Conservation (phyloP, 148 eudicot species). For the Simmondsia chinensis region DNA sequence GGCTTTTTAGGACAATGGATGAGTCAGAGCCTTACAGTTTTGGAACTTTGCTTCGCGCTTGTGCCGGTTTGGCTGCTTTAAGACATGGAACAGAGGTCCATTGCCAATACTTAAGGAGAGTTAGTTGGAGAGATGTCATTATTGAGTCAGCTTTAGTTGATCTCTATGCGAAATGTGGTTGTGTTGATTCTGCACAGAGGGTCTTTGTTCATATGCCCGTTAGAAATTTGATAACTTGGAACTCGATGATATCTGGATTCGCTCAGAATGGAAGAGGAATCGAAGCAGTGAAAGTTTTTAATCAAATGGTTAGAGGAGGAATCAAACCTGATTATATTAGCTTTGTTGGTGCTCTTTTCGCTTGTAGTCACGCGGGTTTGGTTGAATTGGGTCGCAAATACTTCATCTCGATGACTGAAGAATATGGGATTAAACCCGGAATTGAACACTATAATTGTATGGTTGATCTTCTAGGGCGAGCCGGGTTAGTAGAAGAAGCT, state of each 20-base stretch:
- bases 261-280: conserved; percentile 77
- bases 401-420: conserved; percentile 41
- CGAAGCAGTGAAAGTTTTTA: conserved; percentile 45
- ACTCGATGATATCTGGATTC: conserved; percentile 78
- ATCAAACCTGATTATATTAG: conserved; percentile 58
- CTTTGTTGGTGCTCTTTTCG: conserved; percentile 72
- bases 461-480: conserved; percentile 83
- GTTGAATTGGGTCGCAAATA: conserved; percentile 51
- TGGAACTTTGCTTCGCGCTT: conserved; percentile 76
- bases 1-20: conserved; percentile 41
- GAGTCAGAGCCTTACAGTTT: conserved; percentile 55
- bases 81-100: conserved; percentile 75
- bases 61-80: conserved; percentile 75
- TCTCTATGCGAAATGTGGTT: conserved; percentile 82
- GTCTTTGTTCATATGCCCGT: conserved; percentile 46
- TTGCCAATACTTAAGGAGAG: conserved; percentile 60
- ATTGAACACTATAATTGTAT: conserved; percentile 68
- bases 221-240: conserved; percentile 78
- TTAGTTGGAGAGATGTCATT: conserved; percentile 45
- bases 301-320: conserved; percentile 48
- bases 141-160: conserved; percentile 85
- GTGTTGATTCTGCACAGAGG: conserved; percentile 50
- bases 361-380: conserved; percentile 86
- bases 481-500: conserved; percentile 70
- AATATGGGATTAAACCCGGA: conserved; percentile 47